phyloP scores from a whole-genome alignment of 2,329 filamentous ascomycete genomes.

The Pseudogymnoascus sp. region DNA sequence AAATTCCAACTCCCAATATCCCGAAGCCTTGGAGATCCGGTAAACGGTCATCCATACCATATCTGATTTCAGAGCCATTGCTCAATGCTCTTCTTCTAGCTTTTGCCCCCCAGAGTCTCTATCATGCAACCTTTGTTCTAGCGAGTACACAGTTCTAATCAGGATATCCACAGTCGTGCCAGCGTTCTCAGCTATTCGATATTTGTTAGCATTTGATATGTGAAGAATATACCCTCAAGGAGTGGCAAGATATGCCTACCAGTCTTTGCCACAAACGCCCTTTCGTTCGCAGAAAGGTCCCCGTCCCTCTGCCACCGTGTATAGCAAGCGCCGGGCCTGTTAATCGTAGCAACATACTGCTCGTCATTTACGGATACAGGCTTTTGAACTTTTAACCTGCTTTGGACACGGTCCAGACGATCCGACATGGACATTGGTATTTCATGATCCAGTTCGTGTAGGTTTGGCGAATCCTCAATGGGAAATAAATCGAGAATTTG shows the following conservation, averaged over 20 bases:
- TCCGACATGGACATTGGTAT: slow-evolving; percentile 14
- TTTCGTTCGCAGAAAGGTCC: slow-evolving; percentile 37
- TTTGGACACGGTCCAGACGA: slow-evolving; percentile 22
- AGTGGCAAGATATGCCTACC: slow-evolving; percentile 28
- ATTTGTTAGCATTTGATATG: slow-evolving; percentile 8
- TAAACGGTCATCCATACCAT: background rate
- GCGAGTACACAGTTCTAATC: slow-evolving; percentile 22
- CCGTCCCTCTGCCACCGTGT: slow-evolving; percentile 32
- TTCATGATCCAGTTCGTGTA: slow-evolving; percentile 22
- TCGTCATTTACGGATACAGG: slow-evolving; percentile 20
- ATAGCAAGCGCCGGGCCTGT: slow-evolving; percentile 30
- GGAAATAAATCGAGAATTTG: slow-evolving; percentile 31
- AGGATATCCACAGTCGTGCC: slow-evolving; percentile 23
- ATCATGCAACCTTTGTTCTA: slow-evolving; percentile 24
- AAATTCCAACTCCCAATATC: background rate
- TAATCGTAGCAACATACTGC: slow-evolving; percentile 14
- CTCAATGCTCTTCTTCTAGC: background rate
- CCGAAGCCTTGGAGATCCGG: background rate
- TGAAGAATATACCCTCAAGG: background rate
- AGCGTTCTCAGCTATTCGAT: slow-evolving; percentile 20
- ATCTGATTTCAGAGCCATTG: background rate
- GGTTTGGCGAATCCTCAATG: slow-evolving; percentile 18
- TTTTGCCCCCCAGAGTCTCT: background rate
- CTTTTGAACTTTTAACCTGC: slow-evolving; percentile 22
- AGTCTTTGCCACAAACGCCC: slow-evolving; percentile 36